Base-by-base conservation (phyloP, 306 rosid species). In the Senna tora region DNA sequence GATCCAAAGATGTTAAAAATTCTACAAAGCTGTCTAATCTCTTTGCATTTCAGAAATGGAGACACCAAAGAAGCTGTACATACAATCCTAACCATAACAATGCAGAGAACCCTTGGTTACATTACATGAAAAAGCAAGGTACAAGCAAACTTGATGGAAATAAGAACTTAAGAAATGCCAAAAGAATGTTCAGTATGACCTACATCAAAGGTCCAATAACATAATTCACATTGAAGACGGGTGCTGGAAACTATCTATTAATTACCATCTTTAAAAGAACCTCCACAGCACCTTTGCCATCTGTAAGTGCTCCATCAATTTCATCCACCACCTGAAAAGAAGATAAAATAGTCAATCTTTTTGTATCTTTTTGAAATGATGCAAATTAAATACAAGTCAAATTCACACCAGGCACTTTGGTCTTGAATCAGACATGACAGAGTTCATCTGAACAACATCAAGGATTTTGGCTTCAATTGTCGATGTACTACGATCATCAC, bases 231-330 rank as follows among this genome's bases (percentile, higher is more conserved):
- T 56, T 45, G 46, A 72, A 64, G 16, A 47, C 61, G 22, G 36
- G 54, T 21, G 5, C 49, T 53, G 52, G 39, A 65, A 73, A 51
- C 64, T 71, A 62, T 25, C 34, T 9, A 64, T 38, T 9, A 78
- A 65, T 83, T 87, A 93, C 98, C 98, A 90, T 86, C 87, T 93
- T 93, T 77, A 93, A 57, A 70, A 93, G 90, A 80, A 75, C 93
- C 61, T 93, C 98, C 67, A 93, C 96, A n/a, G 96, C 98, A 72
- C 98, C 98, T 79, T 89, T 93, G 41, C 98, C 98, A 56, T 93
- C 98, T 38, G 88, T 83, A 61, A 93, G 98, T 22, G 97, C 88
- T 68, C 98, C 98, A 79, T 93, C 98, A 80, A 93, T 93, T 87
- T 93, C 97, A 78, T 93, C 98, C 80, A 93, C 81, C 78, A 93